Base-by-base conservation (phyloP, 1,139 yeast genomes). In the Yarrowia galli region DNA sequence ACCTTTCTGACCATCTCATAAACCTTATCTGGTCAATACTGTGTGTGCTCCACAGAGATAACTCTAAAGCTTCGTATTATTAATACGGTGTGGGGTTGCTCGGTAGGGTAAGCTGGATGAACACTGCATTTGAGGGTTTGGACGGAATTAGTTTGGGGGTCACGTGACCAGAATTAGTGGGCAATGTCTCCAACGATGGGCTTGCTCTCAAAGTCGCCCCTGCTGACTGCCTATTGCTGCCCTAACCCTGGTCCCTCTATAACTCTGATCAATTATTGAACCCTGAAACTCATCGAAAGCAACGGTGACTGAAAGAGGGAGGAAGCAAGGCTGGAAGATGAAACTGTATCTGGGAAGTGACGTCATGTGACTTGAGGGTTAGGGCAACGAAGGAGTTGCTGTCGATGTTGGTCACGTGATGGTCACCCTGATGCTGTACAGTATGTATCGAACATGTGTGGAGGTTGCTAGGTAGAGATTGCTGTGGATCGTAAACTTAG, bases 31-130 rank as follows among this genome's bases (percentile, higher is more conserved):
- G 38, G 38, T 40, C 22, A 5, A 7, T 22, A 13, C 61, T 54
- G 48, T 40, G 46, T 54, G 46, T 32, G 22, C 35, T n/a, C n/a
- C n/a, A n/a, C n/a, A n/a, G n/a, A 40, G 61, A 54, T 56, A 56
- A 56, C 63, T 38, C 42, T 13, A 56, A 40, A 40, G 63, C 48
- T 42, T 42, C 28, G 61, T 54, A 54, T 54, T 53, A 53, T 16
- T 53, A 36, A 36, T 53, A n/a, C 20, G n/a, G 46, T 56, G 63
- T 56, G 63, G 48, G 48, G 46, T 56, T 40, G 46, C 38, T 56
- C 49, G 63, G 63, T 56, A 56, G 63, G 63, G 63, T 56, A 56
- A 56, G 1, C 7, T 1, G 4, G n/a, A n/a, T n/a, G 46, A 9
- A 6, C 13, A 1, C 20, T 16, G 18, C n/a, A n/a, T n/a, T n/a